Evolutionary conservation across 768 basidiomycete genomes (phyloP).

Genomic region (Asterophora lycoperdoides): DNA sequence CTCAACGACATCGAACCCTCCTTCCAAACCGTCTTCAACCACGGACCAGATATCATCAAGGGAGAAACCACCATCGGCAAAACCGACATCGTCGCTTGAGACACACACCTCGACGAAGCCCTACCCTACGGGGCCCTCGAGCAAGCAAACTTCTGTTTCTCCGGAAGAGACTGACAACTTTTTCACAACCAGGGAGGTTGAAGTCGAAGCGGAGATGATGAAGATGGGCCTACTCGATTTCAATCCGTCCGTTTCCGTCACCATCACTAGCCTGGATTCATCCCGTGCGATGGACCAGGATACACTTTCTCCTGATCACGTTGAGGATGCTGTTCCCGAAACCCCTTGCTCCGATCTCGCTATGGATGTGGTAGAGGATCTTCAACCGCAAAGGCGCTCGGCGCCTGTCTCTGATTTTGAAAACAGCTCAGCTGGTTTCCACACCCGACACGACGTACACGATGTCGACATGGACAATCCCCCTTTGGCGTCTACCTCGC

Average conservation of each 20-base stretch:
- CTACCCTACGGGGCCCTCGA: background rate
- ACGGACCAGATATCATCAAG: conserved; percentile 1
- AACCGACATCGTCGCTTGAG: conserved; percentile 2
- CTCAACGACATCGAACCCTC: background rate
- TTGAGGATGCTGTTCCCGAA: conserved; percentile 3
- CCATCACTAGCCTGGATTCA: conserved; percentile 6
- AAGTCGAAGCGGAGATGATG: conserved; percentile 25
- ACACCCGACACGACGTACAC: background rate
- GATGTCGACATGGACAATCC: conserved; percentile 13
- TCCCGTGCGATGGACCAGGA: background rate
- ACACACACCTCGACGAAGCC: background rate
- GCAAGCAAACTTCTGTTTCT: background rate
- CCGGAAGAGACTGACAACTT: background rate
- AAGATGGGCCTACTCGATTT: conserved; percentile 22
- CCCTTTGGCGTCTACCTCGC: conserved; percentile 1
- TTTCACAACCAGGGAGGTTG: conserved; percentile 25
- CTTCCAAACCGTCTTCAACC: background rate
- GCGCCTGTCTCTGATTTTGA: conserved; percentile 10
- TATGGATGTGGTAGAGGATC: conserved; percentile 15
- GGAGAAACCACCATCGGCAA: conserved; percentile 3
- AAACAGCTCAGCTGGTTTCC: background rate
- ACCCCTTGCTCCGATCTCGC: conserved; percentile 2
- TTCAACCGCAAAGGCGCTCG: background rate
- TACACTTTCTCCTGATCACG: background rate
- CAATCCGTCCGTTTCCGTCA: conserved; percentile 25